phyloP scores from a whole-genome alignment of 1,139 yeast species.

The Petasospora rhodanensis region DNA sequence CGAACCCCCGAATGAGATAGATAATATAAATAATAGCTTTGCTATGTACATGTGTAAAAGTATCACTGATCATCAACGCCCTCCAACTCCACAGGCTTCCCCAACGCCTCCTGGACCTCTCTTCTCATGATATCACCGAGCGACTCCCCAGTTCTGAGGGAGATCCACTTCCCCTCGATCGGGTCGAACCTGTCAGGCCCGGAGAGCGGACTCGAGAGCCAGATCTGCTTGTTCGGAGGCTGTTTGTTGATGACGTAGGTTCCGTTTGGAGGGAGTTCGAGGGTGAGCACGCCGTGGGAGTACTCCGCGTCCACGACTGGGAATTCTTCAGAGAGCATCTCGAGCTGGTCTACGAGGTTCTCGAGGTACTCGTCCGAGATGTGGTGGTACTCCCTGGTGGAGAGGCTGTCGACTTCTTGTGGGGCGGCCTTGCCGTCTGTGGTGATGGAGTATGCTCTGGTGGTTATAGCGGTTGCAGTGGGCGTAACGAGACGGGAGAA shows the following conservation, averaged over 20 bases:
- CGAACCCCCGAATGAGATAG: too few species aligned
- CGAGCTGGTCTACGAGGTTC: constrained; percentile 54
- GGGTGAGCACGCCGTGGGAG: constrained; percentile 68
- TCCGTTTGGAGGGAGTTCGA: constrained; percentile 62
- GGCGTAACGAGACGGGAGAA: background rate
- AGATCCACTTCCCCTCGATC: constrained; percentile 52
- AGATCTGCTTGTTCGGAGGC: constrained; percentile 86
- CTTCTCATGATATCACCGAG: constrained; percentile 33
- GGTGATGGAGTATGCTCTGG: constrained; percentile 21
- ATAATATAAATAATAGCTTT: too few species aligned
- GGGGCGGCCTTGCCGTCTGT: constrained; percentile 50
- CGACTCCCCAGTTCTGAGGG: constrained; percentile 46
- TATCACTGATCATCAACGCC: background rate
- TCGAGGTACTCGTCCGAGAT: constrained; percentile 62
- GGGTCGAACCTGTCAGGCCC: constrained; percentile 75
- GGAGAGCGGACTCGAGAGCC: constrained; percentile 82
- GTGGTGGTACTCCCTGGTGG: constrained; percentile 48
- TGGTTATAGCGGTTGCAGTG: background rate
- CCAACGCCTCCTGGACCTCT: background rate
- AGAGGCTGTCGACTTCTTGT: constrained; percentile 40
- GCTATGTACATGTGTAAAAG: background rate
- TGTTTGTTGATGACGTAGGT: constrained; percentile 84
- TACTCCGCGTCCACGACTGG: constrained; percentile 69
- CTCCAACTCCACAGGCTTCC: background rate
- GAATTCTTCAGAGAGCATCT: constrained; percentile 48